A percentile compares a stretch with the other conserved stretches of the same genome.
These are phyloP conservation scores for Notholithocarpus densiflorus DNA, from an alignment of 306 rosid genomes.

Conservation along the genomic window DNA sequence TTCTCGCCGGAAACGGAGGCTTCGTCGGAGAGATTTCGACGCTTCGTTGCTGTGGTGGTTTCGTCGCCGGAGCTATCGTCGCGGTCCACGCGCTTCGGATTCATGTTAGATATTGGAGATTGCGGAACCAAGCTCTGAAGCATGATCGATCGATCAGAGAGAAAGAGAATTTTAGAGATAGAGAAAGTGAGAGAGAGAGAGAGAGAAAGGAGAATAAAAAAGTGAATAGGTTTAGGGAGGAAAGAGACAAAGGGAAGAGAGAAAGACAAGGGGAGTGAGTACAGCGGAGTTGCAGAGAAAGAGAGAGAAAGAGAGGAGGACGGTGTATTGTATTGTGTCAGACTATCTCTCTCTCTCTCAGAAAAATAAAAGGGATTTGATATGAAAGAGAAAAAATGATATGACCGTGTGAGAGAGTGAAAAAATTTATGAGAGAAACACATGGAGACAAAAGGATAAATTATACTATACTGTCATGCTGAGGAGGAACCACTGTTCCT, in stretches of 20 bases:
- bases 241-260: conserved; percentile 48
- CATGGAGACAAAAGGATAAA: no score
- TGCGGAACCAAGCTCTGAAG: conserved; percentile 85
- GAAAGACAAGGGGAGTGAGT: conserved; percentile 41
- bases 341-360: background rate
- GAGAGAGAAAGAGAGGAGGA: background rate
- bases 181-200: conserved; percentile 1
- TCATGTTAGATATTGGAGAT: conserved; percentile 57
- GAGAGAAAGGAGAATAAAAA: conserved; percentile 40
- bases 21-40: conserved; percentile 29
- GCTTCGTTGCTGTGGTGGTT: conserved; percentile 37
- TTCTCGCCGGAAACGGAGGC: conserved; percentile 34
- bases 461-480: no score
- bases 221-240: conserved; percentile 24
- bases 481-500: no score
- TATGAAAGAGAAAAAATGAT: no score
- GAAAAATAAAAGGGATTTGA: no score
- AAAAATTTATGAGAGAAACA: no score
- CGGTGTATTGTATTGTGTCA: conserved; percentile 31
- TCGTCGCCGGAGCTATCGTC: conserved; percentile 29
- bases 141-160: conserved; percentile 52
- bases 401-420: no score
- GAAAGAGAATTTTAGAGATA: conserved; percentile 4
- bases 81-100: conserved; percentile 62
- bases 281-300: conserved; percentile 31